Evolutionary conservation across 2,329 filamentous ascomycete genomes (phyloP), one percentile per base, ranked within the genome.

Genomic region (Macrophomina phaseolina): DNA sequence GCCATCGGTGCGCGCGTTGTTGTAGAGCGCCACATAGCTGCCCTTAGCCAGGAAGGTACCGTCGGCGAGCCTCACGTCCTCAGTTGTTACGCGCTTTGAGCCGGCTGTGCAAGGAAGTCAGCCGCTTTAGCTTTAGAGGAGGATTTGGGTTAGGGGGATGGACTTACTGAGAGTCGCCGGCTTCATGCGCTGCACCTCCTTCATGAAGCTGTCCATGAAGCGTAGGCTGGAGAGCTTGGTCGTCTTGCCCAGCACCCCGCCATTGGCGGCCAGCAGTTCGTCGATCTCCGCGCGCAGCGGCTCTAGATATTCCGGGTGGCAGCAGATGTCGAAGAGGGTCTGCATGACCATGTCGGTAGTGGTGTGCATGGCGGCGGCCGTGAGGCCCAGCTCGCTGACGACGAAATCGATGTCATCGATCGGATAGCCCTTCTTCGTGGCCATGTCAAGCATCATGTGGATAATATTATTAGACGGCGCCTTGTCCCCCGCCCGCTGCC

Each of bases 141-240:
- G 14, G 14, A 40, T 40, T 23, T 23, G 23, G 23, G 23, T 23
- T 23, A 2, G 38, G 14, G 38, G 8, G 38, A 3, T 40, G n/a
- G 12, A 68, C 70, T n/a, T n/a, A 48, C 45, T 48, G 7, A n/a
- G 45, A n/a, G 5, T 18, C 12, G 45, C 12, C 3, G 45, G 45
- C 45, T 48, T 48, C 45, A 48, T 16, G 5, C 45, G 12, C n/a
- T 48, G 45, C 45, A 18, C n/a, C 45, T 48, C 69, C 48, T 67
- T 70, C 52, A 71, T 67, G 58, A 71, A 66, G 49, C 67, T 68
- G 51, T 71, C 69, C n/a, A 69, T 61, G 40, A 69, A 58, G 40
- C 56, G 64, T 18, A 5, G 64, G 66, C 42, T 58, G 66, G 6
- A 53, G 53, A 3, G 34, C 53, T 36, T 66, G 64, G 12, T 64